Conservation (phyloP, 2,329 filamentous ascomycete species). For the Penicillium carneum region DNA sequence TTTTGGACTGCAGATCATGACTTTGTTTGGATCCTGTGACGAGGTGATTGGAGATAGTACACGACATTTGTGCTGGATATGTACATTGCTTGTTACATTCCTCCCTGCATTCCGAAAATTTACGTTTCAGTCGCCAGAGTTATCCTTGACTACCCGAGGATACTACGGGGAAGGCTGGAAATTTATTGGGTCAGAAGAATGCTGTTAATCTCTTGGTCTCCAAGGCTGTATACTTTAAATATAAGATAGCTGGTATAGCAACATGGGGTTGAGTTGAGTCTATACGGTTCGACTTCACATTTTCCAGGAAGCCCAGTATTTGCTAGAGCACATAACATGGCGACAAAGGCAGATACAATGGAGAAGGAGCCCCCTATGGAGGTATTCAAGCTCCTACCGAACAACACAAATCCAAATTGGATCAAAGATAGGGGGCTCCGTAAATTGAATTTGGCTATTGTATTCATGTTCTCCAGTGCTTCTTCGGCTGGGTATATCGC, state of each 20-base stretch:
- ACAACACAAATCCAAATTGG: conserved; percentile 32
- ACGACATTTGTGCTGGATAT: neutral
- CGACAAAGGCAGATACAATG: neutral
- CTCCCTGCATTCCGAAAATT: conserved; percentile 34
- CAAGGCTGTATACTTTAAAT: conserved; percentile 14
- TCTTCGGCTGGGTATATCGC: conserved; percentile 36
- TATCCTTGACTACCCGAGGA: neutral
- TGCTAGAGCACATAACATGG: neutral
- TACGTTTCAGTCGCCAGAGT: conserved; percentile 16
- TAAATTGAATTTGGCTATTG: conserved; percentile 32
- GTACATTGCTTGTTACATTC: conserved; percentile 24
- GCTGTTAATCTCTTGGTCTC: conserved; percentile 35
- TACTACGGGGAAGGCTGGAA: conserved; percentile 6
- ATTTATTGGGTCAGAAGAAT: conserved; percentile 25
- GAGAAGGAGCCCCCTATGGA: conserved; percentile 28
- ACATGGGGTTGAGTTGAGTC: neutral
- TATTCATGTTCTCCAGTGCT: conserved; percentile 30
- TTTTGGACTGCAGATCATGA: conserved; percentile 1
- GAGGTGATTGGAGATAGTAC: neutral
- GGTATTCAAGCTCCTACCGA: conserved; percentile 27
- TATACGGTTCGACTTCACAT: neutral
- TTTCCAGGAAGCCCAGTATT: neutral
- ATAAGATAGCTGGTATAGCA: conserved; percentile 13
- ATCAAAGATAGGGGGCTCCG: conserved; percentile 33
- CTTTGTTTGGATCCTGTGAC: neutral